Evolutionary conservation across 345 rosid genomes (phyloP), one percentile per base, ranked within the genome.

Genomic region (Corchorus olitorius): DNA sequence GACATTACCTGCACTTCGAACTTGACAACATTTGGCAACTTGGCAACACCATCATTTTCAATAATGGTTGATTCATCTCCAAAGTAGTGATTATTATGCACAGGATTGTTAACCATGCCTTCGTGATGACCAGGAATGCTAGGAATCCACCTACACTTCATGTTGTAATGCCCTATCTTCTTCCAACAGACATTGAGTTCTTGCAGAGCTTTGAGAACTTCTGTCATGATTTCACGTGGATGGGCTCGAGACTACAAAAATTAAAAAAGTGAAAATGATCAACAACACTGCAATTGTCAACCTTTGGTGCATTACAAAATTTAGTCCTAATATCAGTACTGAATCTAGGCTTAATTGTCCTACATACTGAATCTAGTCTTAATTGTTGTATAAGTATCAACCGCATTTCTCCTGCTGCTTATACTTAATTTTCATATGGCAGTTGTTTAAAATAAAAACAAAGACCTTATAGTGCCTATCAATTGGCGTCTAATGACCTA

Each of bases 81-180:
- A 72, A 93, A 89, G 78, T 86, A 87, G 78, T 83, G 80, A 82
- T 86, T 86, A 70, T 77, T 80, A 17, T 85, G 92, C 70, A 75
- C 78, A 13, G 85, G 80, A 81, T 89, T 89, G 65, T 87, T 86
- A 58, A 88, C 79, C 90, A 92, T 93, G 79, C 91, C 92, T 73
- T 87, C 90, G 53, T 73, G 87, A 79, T 84, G 89, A 79, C 86
- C 89, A 52, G 90, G 74, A 76, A 71, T 79, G 69, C 86, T 86
- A 71, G 84, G 89, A 82, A 92, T 81, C 98, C 98, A 93, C 83
- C 93, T 85, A 89, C 97, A 96, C 84, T 92, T 93, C 94, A 96
- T 86, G 88, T 93, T 92, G 86, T 96, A 93, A 65, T 92, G 97
- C 64, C 98, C 97, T 35, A 93, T 93, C 88, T 91, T 96, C 86